These are phyloP conservation scores for Rhizopus sp. DNA, from an alignment of 371 early-diverging fungal genomes.

Conservation along the genomic window DNA sequence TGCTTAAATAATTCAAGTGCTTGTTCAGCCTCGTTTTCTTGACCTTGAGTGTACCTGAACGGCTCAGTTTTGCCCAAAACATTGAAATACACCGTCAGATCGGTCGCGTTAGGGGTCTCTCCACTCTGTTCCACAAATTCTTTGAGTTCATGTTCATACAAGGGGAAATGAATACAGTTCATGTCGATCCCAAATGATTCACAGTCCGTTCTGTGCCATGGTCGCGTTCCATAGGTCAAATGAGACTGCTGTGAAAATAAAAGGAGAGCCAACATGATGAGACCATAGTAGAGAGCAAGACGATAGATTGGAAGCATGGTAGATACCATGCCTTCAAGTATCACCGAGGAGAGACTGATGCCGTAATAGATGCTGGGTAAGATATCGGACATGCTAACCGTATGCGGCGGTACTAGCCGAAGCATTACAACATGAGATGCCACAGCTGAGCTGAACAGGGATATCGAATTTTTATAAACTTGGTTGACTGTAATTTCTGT, in stretches of 20 bases:
- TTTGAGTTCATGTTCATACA: conserved; percentile 3
- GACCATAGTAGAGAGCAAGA: conserved; percentile 5
- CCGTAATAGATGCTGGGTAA: conserved; percentile 29
- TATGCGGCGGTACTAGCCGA: conserved; percentile 10
- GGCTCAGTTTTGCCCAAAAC: conserved; percentile 25
- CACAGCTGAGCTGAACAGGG: too few species aligned
- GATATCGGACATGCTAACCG: conserved; percentile 28
- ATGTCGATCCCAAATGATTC: conserved; percentile 16
- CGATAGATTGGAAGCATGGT: conserved; percentile 13
- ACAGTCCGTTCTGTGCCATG: conserved; percentile 15
- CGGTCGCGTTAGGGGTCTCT: conserved; percentile 6
- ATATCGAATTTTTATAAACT: conserved; percentile 23
- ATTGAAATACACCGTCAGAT: conserved; percentile 17
- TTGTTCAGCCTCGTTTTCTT: conserved; percentile 29
- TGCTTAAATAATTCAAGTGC: conserved; percentile 22
- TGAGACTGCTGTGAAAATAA: conserved; percentile 13
- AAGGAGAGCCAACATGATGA: conserved; percentile 6
- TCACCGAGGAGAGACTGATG: conserved; percentile 16
- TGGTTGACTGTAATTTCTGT: conserved; percentile 10
- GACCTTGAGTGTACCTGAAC: conserved; percentile 28
- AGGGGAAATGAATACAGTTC: conserved; percentile 24
- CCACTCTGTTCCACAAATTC: conserved; percentile 9
- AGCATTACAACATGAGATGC: too few species aligned
- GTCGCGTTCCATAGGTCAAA: conserved; percentile 19
- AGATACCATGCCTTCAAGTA: conserved; percentile 25